Conservation (phyloP, 306 rosid genomes). For the Astragalus membranaceus region DNA sequence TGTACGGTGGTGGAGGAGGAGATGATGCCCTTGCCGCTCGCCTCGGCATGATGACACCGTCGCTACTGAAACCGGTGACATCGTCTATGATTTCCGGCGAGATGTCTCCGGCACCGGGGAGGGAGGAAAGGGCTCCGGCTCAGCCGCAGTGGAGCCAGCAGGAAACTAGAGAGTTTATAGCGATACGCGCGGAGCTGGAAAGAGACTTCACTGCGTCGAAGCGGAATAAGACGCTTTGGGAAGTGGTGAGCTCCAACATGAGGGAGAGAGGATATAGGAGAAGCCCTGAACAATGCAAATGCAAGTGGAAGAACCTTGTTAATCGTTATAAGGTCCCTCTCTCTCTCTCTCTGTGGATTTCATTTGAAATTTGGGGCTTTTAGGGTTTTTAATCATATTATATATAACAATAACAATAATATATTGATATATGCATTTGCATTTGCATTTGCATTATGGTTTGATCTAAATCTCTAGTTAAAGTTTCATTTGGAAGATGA, state of each 20-base stretch:
- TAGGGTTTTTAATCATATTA: neutral
- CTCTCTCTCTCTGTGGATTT: neutral
- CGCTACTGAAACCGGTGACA: slow-evolving; percentile 28
- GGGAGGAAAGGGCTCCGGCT: slow-evolving; percentile 34
- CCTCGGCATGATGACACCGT: slow-evolving; percentile 28
- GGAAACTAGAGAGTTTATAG: slow-evolving; percentile 76
- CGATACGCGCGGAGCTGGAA: slow-evolving; percentile 75
- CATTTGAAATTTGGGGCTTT: neutral
- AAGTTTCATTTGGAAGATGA: neutral
- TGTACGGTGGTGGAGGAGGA: slow-evolving; percentile 41
- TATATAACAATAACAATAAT: too few relatives aligned
- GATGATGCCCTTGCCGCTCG: slow-evolving; percentile 34
- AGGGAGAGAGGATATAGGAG: slow-evolving; percentile 55
- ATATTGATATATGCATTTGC: neutral
- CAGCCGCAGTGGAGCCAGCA: slow-evolving; percentile 77
- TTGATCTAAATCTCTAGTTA: neutral
- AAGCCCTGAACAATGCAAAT: slow-evolving; percentile 88
- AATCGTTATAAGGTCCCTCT: slow-evolving; percentile 75
- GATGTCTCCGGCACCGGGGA: slow-evolving; percentile 25
- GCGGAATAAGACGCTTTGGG: slow-evolving; percentile 83
- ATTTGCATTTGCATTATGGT: neutral
- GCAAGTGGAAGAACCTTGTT: slow-evolving; percentile 95
- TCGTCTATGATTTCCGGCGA: slow-evolving; percentile 31
- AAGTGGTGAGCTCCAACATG: slow-evolving; percentile 65
- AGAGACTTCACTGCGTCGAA: slow-evolving; percentile 47